Percentiles rank a stretch among this genome's conserved stretches.
Conservation (phyloP, 1,139 yeast species). For the Yamadazyma spencermartinsiae region DNA sequence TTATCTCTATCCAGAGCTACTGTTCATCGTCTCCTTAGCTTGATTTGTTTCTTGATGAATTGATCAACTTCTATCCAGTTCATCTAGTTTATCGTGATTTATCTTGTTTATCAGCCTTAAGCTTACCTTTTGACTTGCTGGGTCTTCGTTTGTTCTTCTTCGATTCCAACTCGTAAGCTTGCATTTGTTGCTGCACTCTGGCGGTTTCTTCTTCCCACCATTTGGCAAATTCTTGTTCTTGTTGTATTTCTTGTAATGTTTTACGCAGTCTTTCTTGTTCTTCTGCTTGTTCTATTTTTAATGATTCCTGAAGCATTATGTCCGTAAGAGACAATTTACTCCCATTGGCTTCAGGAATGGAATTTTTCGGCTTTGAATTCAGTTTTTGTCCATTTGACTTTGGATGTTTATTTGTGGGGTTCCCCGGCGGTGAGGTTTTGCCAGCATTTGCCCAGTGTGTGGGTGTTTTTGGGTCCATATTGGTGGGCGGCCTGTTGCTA, state of each 20-base stretch:
- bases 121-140: conserved; percentile 1
- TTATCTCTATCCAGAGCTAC: too few species aligned
- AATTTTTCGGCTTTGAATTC: conserved; percentile 2
- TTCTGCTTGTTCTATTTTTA: conserved; percentile 37
- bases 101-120: neutral
- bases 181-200: conserved; percentile 54
- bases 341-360: neutral
- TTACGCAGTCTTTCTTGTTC: conserved; percentile 31
- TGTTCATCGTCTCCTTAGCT: too few species aligned
- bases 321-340: conserved; percentile 29
- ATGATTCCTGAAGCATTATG: conserved; percentile 48
- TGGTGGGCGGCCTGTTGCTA: neutral
- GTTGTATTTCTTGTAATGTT: conserved; percentile 67
- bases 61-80: too few species aligned
- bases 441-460: neutral
- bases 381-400: conserved; percentile 1
- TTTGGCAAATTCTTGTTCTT: conserved; percentile 73
- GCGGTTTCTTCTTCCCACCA: conserved; percentile 83
- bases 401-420: neutral
- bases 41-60: too few species aligned
- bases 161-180: conserved; percentile 9
- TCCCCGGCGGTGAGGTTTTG: neutral
- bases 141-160: conserved; percentile 2
- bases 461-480: neutral
- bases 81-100: conserved; percentile 1